Evolutionary conservation across 495 filamentous ascomycete species (phyloP).

Genomic region (Podospora australis): DNA sequence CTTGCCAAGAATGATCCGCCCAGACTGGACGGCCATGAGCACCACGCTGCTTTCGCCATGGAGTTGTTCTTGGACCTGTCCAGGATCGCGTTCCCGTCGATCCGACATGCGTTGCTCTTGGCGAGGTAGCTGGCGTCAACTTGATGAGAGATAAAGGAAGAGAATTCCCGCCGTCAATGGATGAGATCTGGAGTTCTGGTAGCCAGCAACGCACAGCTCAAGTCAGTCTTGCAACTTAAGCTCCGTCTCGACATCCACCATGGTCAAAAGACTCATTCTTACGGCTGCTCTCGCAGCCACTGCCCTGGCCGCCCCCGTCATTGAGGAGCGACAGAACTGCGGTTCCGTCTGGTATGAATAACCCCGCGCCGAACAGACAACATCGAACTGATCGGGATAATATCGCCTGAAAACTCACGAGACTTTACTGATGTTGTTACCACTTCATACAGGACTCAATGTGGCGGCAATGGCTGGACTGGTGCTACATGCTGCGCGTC

Average conservation of each 20-base stretch:
- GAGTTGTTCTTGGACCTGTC: background rate
- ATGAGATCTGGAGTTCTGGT: background rate
- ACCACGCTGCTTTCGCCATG: conserved; percentile 6
- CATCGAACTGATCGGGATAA: background rate
- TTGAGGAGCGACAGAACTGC: conserved; percentile 38
- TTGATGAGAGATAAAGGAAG: conserved; percentile 1
- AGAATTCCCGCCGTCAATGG: conserved; percentile 2
- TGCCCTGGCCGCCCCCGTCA: conserved; percentile 33
- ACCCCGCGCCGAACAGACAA: background rate
- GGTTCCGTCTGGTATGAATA: conserved; percentile 26
- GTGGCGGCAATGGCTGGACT: conserved; percentile 42
- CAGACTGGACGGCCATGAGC: background rate
- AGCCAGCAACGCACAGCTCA: conserved; percentile 7
- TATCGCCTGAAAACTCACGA: background rate
- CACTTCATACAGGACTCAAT: conserved; percentile 35
- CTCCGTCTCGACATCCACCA: conserved; percentile 10
- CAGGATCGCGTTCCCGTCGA: conserved; percentile 21
- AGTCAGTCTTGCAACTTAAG: background rate
- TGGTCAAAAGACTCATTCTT: conserved; percentile 25
- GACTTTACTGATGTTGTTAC: background rate
- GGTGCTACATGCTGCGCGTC: conserved; percentile 43
- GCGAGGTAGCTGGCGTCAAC: background rate
- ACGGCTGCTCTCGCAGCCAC: conserved; percentile 28
- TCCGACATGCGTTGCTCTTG: conserved; percentile 12
- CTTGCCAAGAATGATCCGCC: background rate